Percentiles rank a stretch among this genome's conserved stretches.
phyloP scores from a whole-genome alignment of 106 monocot genomes.

The Triglochin maritima region DNA sequence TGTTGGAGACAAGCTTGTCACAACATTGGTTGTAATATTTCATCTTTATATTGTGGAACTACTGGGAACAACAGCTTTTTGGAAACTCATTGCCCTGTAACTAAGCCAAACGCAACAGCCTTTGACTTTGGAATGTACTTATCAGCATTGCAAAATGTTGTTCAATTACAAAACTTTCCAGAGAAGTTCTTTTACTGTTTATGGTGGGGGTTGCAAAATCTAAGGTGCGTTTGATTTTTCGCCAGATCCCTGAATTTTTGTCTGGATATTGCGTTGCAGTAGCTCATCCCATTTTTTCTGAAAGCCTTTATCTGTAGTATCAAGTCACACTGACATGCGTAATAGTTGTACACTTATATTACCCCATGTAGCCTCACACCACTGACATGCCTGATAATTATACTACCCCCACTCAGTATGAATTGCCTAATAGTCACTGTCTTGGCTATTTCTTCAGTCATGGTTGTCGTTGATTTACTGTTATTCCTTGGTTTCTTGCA shows the following conservation, averaged over 20 bases:
- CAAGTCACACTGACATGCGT: no score
- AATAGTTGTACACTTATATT: no score
- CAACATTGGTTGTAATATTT: conserved; percentile 8
- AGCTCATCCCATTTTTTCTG: neutral
- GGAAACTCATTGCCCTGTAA: conserved; percentile 30
- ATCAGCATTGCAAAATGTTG: conserved; percentile 53
- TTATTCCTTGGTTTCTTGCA: conserved; percentile 13
- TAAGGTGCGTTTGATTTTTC: conserved; percentile 41
- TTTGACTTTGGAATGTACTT: conserved; percentile 73
- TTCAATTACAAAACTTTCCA: conserved; percentile 30
- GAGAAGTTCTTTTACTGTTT: conserved; percentile 85
- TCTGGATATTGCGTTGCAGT: neutral
- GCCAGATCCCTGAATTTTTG: neutral
- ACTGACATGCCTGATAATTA: no score
- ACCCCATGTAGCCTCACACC: no score
- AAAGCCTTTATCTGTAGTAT: no score
- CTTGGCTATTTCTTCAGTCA: no score
- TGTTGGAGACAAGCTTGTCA: conserved; percentile 71
- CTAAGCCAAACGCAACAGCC: neutral
- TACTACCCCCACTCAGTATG: no score
- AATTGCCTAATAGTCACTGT: no score
- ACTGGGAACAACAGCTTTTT: conserved; percentile 13
- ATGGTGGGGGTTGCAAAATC: conserved; percentile 88
- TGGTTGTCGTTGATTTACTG: no score
- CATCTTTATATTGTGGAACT: conserved; percentile 41